Conservation (phyloP, 2,329 filamentous ascomycete genomes). For the Aspergillus texensis region DNA sequence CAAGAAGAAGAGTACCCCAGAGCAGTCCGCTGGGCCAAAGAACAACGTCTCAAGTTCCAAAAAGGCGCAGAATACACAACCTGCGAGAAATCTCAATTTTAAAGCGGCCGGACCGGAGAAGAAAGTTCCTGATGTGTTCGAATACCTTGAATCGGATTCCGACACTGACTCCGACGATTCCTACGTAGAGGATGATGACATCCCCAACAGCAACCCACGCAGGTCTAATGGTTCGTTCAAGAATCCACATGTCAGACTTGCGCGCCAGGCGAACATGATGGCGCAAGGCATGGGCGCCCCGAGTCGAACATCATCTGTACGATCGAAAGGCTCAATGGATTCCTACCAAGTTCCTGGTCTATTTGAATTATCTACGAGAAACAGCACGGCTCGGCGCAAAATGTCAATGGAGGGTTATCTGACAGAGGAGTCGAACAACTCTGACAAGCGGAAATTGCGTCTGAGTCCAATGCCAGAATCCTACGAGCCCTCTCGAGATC, state of each 20-base stretch:
- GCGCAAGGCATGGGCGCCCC: slow-evolving; percentile 23
- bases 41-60: slow-evolving; percentile 16
- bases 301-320: slow-evolving; percentile 35
- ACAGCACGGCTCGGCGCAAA: slow-evolving; percentile 22
- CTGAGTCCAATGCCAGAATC: slow-evolving; percentile 34
- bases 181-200: slow-evolving; percentile 21
- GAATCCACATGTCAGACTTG: slow-evolving; percentile 7
- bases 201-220: slow-evolving; percentile 3
- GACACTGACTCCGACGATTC: slow-evolving; percentile 25
- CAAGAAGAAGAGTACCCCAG: slow-evolving; percentile 17
- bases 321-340: slow-evolving; percentile 31
- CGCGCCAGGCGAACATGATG: slow-evolving; percentile 10
- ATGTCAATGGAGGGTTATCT: slow-evolving; percentile 23
- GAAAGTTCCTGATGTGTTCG: slow-evolving; percentile 41
- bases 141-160: slow-evolving; percentile 38
- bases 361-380: slow-evolving; percentile 32
- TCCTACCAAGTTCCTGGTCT: slow-evolving; percentile 30
- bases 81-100: slow-evolving; percentile 14
- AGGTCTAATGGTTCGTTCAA: slow-evolving; percentile 15
- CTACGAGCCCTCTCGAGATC: slow-evolving; percentile 32
- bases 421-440: slow-evolving; percentile 24
- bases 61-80: slow-evolving; percentile 21
- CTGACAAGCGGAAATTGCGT: slow-evolving; percentile 32
- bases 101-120: slow-evolving; percentile 22
- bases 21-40: slow-evolving; percentile 15